Evolutionary conservation across 441 rosid genomes (phyloP).

Genomic region (Eugenia klotzschiana): DNA sequence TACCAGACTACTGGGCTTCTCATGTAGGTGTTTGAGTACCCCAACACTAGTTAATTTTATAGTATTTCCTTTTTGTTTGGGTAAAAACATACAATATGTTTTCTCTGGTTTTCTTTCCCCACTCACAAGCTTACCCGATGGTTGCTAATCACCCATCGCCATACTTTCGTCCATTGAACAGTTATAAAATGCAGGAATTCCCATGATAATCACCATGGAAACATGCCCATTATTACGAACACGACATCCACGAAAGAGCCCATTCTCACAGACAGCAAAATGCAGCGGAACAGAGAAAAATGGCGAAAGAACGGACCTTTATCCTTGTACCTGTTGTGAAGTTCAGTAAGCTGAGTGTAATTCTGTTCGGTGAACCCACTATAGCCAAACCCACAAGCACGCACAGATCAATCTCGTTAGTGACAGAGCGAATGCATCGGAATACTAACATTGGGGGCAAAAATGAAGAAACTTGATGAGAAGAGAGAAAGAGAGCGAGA

Average conservation of each 20-base stretch:
- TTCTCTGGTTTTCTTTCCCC: neutral
- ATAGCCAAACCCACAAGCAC: neutral
- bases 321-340: neutral
- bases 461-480: neutral
- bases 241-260: neutral
- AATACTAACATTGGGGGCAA: neutral
- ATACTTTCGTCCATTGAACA: neutral
- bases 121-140: neutral
- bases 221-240: neutral
- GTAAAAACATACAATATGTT: neutral
- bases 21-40: neutral
- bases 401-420: neutral
- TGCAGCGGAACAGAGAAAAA: neutral
- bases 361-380: neutral
- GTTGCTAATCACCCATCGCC: neutral
- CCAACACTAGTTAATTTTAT: neutral
- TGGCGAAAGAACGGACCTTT: neutral
- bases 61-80: neutral
- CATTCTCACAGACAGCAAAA: neutral
- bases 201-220: neutral
- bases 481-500: neutral
- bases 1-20: neutral
- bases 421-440: neutral
- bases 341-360: neutral
- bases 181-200: neutral